Percentiles rank a stretch among this genome's conserved stretches.
Conservation (phyloP, 352 stramenopile species). For the Elongisporangium undulatum region DNA sequence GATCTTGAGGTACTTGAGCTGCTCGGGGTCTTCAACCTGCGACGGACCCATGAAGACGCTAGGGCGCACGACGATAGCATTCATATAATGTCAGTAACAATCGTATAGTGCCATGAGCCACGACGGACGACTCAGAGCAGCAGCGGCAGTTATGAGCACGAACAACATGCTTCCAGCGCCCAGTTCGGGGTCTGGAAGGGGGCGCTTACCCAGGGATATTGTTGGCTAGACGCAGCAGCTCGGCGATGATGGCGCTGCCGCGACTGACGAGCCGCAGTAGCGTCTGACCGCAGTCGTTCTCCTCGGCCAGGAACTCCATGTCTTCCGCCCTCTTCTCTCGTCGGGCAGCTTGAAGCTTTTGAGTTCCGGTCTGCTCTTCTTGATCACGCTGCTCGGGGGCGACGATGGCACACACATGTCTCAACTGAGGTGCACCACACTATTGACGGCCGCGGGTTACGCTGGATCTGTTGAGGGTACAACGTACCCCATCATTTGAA, state of each 20-base stretch:
- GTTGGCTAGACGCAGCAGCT: constrained; percentile 90
- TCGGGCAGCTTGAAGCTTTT: not conserved
- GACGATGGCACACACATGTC: not conserved
- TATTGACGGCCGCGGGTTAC: not conserved
- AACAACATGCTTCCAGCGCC: not conserved
- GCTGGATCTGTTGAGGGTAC: not conserved
- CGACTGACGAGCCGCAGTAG: constrained; percentile 90
- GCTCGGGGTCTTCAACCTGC: constrained; percentile 85
- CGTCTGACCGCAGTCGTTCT: constrained; percentile 95
- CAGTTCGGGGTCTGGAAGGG: not conserved
- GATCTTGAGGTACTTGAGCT: constrained; percentile 90
- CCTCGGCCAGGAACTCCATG: constrained; percentile 88
- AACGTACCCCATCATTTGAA: not conserved
- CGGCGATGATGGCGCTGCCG: constrained; percentile 90
- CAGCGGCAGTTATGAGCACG: not conserved
- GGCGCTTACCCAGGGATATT: constrained; percentile 79
- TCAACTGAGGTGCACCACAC: not conserved
- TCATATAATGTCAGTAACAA: not conserved
- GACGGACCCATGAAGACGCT: constrained; percentile 85
- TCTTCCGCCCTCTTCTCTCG: not conserved
- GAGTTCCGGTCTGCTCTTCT: not conserved
- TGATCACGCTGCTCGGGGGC: not conserved
- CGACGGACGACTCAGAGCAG: not conserved
- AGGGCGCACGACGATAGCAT: constrained; percentile 7
- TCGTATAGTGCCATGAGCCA: not conserved